A percentile compares a stretch with the other conserved stretches of the same genome.
phyloP scores from a whole-genome alignment of 805 yeast genomes.

The Ogataea paraovalis region DNA sequence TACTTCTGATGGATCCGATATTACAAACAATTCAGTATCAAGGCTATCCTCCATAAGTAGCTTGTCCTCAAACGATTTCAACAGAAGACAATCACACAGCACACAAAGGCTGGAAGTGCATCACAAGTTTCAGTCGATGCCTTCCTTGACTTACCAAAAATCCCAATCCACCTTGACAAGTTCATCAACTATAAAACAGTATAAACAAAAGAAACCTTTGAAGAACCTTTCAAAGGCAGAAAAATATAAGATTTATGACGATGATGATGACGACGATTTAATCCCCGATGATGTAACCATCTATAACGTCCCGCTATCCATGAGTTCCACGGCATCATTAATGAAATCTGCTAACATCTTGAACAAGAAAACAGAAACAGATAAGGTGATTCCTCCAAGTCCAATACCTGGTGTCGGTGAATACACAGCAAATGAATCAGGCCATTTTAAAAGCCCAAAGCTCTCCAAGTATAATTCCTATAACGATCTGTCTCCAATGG shows the following conservation, averaged over 20 bases:
- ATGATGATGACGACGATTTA: constrained; percentile 35
- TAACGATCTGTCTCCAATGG: constrained; percentile 30
- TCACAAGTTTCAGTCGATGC: constrained; percentile 17
- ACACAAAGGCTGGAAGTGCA: background rate
- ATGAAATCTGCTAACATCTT: constrained; percentile 23
- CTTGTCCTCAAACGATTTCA: constrained; percentile 18
- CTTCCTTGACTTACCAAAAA: constrained; percentile 8
- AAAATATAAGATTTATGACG: constrained; percentile 29
- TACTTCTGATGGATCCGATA: constrained; percentile 19
- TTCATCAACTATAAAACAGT: constrained; percentile 7
- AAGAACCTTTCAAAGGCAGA: constrained; percentile 22
- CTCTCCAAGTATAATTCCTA: constrained; percentile 28
- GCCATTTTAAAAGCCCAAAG: constrained; percentile 16
- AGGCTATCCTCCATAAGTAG: constrained; percentile 24
- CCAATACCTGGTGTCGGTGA: constrained; percentile 42
- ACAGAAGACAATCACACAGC: background rate
- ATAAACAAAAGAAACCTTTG: constrained; percentile 7
- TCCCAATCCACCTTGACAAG: constrained; percentile 8
- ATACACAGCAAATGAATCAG: background rate
- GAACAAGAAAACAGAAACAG: constrained; percentile 16
- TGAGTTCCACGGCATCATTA: constrained; percentile 29
- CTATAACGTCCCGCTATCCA: constrained; percentile 53
- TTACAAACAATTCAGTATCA: constrained; percentile 14
- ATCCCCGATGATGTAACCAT: constrained; percentile 38
- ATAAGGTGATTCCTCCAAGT: constrained; percentile 38